These are phyloP conservation scores for Raffaelea deltoideospora DNA, from an alignment of 2,329 filamentous ascomycete genomes.

Conservation along the genomic window DNA sequence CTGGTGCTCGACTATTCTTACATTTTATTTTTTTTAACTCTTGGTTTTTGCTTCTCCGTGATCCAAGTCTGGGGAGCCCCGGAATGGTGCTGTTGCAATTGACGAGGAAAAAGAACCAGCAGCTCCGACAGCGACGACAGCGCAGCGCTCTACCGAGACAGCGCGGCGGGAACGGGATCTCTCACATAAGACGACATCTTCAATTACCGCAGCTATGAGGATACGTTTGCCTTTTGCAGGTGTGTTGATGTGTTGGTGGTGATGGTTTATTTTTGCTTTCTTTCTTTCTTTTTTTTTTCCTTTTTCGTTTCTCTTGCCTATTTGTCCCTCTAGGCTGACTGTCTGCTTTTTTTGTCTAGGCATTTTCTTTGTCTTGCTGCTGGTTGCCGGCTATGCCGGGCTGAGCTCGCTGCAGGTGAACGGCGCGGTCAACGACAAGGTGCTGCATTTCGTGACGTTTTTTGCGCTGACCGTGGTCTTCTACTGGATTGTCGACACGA, in stretches of 20 bases:
- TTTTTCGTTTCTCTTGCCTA: neutral
- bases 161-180: no score
- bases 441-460: constrained; percentile 76
- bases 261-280: neutral
- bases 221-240: constrained; percentile 82
- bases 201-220: constrained; percentile 40
- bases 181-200: neutral
- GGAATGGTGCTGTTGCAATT: no score
- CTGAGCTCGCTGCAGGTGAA: constrained; percentile 49
- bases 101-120: no score
- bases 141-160: no score
- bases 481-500: constrained; percentile 95
- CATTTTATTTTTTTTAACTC: no score
- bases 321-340: constrained; percentile 3
- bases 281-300: neutral
- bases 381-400: constrained; percentile 65
- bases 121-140: no score
- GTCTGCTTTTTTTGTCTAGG: no score
- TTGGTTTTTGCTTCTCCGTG: no score
- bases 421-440: constrained; percentile 66
- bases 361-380: constrained; percentile 53
- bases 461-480: constrained; percentile 76
- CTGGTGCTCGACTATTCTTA: no score
- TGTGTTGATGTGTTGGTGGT: constrained; percentile 25
- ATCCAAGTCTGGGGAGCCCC: no score